These are phyloP conservation scores for Haemoproteus tartakovskyi DNA, from an alignment of 169 alveolate genomes.

Conservation along the genomic window DNA sequence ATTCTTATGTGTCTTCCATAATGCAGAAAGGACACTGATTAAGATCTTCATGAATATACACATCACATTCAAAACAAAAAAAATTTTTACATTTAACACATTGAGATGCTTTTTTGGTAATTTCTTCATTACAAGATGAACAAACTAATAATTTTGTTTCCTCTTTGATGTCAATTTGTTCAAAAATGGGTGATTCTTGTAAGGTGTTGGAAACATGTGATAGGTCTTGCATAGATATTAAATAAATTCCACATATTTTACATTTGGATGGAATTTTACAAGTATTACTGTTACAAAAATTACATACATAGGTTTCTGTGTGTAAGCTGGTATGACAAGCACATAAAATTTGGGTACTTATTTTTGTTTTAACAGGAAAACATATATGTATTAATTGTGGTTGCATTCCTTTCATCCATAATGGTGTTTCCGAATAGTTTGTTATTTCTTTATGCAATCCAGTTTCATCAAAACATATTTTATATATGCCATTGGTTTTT, in stretches of 20 bases:
- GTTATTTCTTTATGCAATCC: conserved; percentile 26
- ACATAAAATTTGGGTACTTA: conserved; percentile 75
- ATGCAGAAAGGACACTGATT: conserved; percentile 78
- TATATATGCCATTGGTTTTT: conserved; percentile 47
- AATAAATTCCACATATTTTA: conserved; percentile 65
- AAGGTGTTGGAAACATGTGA: conserved; percentile 34
- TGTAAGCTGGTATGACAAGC: conserved; percentile 71
- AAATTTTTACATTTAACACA: conserved; percentile 69
- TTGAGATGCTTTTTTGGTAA: conserved; percentile 49
- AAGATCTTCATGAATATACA: conserved; percentile 72
- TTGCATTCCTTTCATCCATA: conserved; percentile 78
- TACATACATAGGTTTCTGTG: conserved; percentile 74
- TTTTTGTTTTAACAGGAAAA: conserved; percentile 74
- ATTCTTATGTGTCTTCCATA: conserved; percentile 1
- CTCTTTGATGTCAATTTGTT: conserved; percentile 24
- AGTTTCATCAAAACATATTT: conserved; percentile 33
- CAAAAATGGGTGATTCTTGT: conserved; percentile 44
- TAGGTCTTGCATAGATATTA: conserved; percentile 42
- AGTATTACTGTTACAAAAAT: conserved; percentile 74
- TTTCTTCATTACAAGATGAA: conserved; percentile 62
- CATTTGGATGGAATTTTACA: conserved; percentile 79
- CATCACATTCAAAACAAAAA: conserved; percentile 70
- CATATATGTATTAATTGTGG: conserved; percentile 76
- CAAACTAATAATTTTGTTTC: conserved; percentile 50
- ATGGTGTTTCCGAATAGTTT: conserved; percentile 33